phyloP scores from a whole-genome alignment of 441 rosid genomes.

The Corymbia citriodora region DNA sequence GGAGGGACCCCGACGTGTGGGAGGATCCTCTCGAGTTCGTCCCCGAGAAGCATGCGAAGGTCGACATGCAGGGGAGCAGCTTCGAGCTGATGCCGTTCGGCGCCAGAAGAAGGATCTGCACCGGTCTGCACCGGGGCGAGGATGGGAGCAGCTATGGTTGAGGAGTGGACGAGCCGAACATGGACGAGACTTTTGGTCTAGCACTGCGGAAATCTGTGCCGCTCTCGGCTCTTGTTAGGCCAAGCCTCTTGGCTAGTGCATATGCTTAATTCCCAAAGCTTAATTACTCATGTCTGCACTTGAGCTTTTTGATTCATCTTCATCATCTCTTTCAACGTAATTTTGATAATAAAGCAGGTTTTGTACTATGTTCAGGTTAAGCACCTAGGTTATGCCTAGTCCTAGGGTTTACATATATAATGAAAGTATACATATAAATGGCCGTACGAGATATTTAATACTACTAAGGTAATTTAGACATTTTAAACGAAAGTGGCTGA shows the following conservation, averaged over 20 bases:
- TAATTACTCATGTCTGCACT: background rate
- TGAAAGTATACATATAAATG: rapidly evolving
- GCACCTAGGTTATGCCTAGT: background rate
- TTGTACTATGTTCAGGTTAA: background rate
- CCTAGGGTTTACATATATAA: no score
- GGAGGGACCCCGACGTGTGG: slow-evolving; percentile 4
- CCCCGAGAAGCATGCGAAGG: background rate
- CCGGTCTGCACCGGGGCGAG: no score
- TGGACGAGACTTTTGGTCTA: slow-evolving; percentile 7
- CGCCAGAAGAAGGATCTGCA: background rate
- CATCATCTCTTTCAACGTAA: background rate
- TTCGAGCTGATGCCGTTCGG: slow-evolving; percentile 5
- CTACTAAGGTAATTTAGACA: background rate
- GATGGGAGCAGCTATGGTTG: background rate
- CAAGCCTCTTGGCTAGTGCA: background rate
- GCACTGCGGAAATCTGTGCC: background rate
- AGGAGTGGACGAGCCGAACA: background rate
- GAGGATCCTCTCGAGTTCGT: background rate
- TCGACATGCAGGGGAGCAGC: background rate
- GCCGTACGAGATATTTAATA: background rate
- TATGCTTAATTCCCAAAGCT: background rate
- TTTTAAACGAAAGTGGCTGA: background rate
- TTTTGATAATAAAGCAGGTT: background rate
- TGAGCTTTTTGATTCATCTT: background rate
- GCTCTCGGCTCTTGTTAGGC: background rate